Conservation (phyloP, 139 green algal species). For the Tetradesmus obliquus region DNA sequence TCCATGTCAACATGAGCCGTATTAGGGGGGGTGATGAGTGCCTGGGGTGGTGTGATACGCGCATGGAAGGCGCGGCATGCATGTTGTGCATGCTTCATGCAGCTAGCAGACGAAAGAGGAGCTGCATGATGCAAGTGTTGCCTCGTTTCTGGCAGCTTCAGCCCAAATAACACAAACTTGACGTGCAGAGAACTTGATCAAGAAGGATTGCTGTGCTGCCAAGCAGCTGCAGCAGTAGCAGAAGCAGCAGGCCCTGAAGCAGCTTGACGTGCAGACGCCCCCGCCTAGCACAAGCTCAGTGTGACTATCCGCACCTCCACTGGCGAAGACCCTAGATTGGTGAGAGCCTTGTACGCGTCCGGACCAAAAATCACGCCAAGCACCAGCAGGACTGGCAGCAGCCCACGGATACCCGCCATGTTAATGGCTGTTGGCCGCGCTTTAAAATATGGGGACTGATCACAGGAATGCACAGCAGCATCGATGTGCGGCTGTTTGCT, state of each 20-base stretch:
- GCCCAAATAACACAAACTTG: neutral
- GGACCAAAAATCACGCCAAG: neutral
- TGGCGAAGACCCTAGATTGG: neutral
- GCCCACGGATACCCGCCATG: neutral
- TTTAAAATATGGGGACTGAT: too few relatives aligned
- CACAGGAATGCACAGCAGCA: too few relatives aligned
- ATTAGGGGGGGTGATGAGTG: too few relatives aligned
- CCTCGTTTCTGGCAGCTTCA: neutral
- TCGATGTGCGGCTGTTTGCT: neutral
- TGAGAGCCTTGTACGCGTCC: neutral
- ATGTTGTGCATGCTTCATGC: too few relatives aligned
- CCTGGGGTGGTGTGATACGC: too few relatives aligned
- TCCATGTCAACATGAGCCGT: too few relatives aligned
- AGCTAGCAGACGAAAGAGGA: too few relatives aligned
- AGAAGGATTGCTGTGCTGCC: neutral
- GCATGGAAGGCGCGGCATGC: too few relatives aligned
- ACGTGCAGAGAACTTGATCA: neutral
- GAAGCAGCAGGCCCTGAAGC: neutral
- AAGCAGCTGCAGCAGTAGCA: neutral
- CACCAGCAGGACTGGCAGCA: conserved; percentile 8
- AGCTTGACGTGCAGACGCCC: neutral
- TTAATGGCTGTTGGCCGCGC: neutral
- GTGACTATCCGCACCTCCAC: neutral
- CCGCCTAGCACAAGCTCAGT: neutral
- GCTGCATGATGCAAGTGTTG: too few relatives aligned